Evolutionary conservation across 805 yeast species (phyloP).

Genomic region (Candida stauntonica): DNA sequence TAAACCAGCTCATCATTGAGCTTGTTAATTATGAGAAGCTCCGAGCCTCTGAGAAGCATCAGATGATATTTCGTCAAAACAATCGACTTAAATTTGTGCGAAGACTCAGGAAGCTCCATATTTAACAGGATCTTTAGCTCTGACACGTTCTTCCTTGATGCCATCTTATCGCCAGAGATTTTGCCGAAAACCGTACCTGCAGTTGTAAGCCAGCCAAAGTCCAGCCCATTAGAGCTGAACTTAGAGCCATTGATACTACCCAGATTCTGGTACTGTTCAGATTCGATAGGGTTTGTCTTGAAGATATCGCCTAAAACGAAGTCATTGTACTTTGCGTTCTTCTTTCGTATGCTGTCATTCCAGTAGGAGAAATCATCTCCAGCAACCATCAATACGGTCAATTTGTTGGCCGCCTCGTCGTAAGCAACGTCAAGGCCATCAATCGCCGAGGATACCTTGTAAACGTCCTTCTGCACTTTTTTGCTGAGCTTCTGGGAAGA

Average conservation of each 20-base stretch:
- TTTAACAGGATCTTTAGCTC: conserved; percentile 36
- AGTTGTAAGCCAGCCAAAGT: conserved; percentile 45
- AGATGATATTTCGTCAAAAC: conserved; percentile 53
- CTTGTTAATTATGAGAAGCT: conserved; percentile 44
- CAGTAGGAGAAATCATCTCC: conserved; percentile 32
- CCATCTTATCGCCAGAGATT: conserved; percentile 22
- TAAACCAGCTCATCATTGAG: conserved; percentile 45
- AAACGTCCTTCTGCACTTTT: conserved; percentile 36
- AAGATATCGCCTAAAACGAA: conserved; percentile 18
- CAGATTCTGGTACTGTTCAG: conserved; percentile 34
- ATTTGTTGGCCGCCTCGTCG: conserved; percentile 4
- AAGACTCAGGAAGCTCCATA: conserved; percentile 35
- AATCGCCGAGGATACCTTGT: conserved; percentile 24
- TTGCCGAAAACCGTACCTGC: conserved; percentile 44
- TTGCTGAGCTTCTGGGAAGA: conserved; percentile 40
- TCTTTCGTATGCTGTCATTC: conserved; percentile 17
- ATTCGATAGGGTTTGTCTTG: conserved; percentile 30
- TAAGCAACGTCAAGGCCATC: conserved; percentile 27
- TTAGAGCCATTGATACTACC: conserved; percentile 31
- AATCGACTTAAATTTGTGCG: conserved; percentile 34
- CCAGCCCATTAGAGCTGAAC: conserved; percentile 25
- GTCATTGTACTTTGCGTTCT: conserved; percentile 21
- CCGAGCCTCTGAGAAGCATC: conserved; percentile 40
- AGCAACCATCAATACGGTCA: conserved; percentile 22
- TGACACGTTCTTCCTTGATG: conserved; percentile 25